Percentiles rank a stretch among this genome's conserved stretches.
phyloP scores from a whole-genome alignment of 108 stramenopile species.

The Bacterosira constricta region DNA sequence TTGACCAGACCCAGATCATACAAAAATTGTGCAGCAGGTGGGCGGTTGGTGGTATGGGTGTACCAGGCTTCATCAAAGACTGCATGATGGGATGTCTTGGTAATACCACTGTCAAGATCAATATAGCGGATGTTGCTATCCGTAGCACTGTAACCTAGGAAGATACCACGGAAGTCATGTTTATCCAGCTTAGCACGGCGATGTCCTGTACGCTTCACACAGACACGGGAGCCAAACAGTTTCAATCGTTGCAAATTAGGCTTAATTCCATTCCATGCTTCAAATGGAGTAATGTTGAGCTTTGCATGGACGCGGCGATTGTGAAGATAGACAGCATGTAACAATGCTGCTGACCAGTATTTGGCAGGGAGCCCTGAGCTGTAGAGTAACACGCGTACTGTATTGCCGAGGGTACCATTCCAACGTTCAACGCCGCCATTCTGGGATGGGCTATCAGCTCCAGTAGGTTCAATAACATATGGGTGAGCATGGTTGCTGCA shows the following conservation, averaged over 20 bases:
- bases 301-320: background rate
- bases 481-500: background rate
- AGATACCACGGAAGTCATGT: background rate
- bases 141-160: background rate
- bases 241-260: background rate
- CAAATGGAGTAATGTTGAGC: background rate
- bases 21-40: no score
- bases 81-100: background rate
- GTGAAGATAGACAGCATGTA: background rate
- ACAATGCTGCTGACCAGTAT: background rate
- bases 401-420: background rate
- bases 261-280: background rate
- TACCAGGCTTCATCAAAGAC: constrained; percentile 9
- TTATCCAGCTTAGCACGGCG: background rate
- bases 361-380: background rate
- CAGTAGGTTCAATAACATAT: background rate
- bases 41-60: constrained; percentile 6
- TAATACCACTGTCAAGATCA: background rate
- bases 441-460: background rate
- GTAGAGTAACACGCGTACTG: background rate
- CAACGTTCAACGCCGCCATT: background rate
- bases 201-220: background rate
- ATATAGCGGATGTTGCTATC: background rate
- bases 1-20: no score
- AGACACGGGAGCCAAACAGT: background rate